These are phyloP conservation scores for Dendrostoma leiphaemia DNA, from an alignment of 2,329 filamentous ascomycete genomes.

Conservation along the genomic window DNA sequence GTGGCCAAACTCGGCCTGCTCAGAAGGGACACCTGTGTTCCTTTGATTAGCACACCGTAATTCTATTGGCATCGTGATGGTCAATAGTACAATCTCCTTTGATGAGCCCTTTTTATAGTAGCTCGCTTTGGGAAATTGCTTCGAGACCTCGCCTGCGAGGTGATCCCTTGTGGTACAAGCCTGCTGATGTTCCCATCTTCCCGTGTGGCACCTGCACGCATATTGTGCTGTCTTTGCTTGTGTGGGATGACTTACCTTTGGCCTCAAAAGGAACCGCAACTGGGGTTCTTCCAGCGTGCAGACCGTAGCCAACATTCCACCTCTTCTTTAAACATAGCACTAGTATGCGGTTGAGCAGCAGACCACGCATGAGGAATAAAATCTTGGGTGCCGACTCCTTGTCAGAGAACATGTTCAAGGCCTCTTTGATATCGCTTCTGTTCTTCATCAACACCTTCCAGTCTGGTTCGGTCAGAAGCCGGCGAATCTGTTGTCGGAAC, in stretches of 20 bases:
- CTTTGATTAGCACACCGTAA: too few relatives aligned
- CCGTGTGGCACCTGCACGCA: too few relatives aligned
- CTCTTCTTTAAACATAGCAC: constrained; percentile 58
- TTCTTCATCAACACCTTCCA: constrained; percentile 13
- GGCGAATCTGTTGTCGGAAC: not conserved
- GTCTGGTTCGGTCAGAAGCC: constrained; percentile 25
- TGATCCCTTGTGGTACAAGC: too few relatives aligned
- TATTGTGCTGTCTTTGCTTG: too few relatives aligned
- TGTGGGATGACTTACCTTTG: constrained; percentile 37
- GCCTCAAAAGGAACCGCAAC: constrained; percentile 67
- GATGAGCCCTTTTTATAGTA: too few relatives aligned
- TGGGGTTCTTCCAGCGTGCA: constrained; percentile 52
- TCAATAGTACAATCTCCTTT: too few relatives aligned
- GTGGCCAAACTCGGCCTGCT: constrained; percentile 65
- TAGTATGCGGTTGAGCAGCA: constrained; percentile 60
- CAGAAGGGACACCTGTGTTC: constrained; percentile 58
- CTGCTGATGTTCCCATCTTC: too few relatives aligned
- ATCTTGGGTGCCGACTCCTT: constrained; percentile 28
- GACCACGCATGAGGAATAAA: constrained; percentile 59
- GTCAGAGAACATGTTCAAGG: constrained; percentile 30
- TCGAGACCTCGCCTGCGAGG: too few relatives aligned
- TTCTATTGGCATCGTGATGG: too few relatives aligned
- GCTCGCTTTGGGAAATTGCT: too few relatives aligned
- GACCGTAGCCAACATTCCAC: constrained; percentile 66
- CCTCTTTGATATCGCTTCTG: constrained; percentile 21